Evolutionary conservation across 2,329 filamentous ascomycete genomes (phyloP).

Genomic region (Mycocentrospora acerina): DNA sequence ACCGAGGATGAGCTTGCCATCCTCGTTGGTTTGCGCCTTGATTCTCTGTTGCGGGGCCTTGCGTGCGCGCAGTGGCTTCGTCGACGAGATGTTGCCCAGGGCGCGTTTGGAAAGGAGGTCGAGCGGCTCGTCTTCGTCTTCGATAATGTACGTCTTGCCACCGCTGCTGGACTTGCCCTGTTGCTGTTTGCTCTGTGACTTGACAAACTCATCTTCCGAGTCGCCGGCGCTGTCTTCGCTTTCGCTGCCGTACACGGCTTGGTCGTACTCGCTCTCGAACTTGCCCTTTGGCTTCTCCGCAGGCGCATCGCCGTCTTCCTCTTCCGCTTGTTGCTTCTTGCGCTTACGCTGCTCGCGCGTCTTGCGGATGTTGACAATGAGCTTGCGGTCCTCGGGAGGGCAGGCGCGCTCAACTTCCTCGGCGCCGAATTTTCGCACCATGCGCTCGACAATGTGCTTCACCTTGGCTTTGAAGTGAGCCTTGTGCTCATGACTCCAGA

Average conservation of each 20-base stretch:
- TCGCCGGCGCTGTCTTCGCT: conserved; percentile 58
- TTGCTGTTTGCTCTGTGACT: conserved; percentile 30
- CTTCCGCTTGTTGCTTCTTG: conserved; percentile 69
- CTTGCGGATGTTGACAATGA: conserved; percentile 93
- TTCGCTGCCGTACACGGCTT: conserved; percentile 79
- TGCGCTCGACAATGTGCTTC: conserved; percentile 94
- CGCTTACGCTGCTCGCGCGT: conserved; percentile 87
- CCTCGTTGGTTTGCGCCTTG: conserved; percentile 60
- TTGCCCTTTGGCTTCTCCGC: conserved; percentile 54
- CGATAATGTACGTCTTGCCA: conserved; percentile 79
- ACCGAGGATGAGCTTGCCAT: conserved; percentile 78
- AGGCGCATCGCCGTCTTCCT: conserved; percentile 55
- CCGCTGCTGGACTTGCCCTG: conserved; percentile 46
- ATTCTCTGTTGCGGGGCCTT: conserved; percentile 48
- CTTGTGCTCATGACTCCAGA: conserved; percentile 98
- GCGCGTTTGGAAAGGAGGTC: conserved; percentile 88
- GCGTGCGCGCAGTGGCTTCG: conserved; percentile 70
- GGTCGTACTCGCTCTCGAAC: conserved; percentile 92
- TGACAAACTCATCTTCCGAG: conserved; percentile 41
- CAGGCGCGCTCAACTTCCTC: conserved; percentile 77
- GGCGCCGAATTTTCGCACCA: conserved; percentile 87
- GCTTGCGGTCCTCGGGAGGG: conserved; percentile 82
- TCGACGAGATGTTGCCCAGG: conserved; percentile 89
- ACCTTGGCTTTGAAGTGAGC: conserved; percentile 96
- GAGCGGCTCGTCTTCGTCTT: conserved; percentile 91